These are phyloP conservation scores for Thraustochytrium sp. DNA, from an alignment of 352 stramenopile genomes.

Conservation along the genomic window DNA sequence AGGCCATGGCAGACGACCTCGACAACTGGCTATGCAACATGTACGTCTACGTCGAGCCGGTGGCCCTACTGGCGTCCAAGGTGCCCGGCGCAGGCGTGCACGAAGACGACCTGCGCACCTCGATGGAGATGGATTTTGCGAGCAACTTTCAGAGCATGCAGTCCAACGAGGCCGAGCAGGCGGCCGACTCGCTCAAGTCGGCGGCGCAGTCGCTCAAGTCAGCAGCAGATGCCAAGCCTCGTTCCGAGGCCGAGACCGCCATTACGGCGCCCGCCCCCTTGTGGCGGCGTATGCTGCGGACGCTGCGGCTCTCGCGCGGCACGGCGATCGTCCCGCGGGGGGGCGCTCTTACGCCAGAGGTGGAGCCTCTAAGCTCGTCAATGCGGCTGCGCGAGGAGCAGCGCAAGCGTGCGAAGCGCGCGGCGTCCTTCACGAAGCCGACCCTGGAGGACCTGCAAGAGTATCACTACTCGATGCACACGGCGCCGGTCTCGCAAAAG, in stretches of 20 bases:
- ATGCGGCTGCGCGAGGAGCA: background rate
- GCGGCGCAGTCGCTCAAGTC: too few relatives aligned
- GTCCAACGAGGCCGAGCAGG: background rate
- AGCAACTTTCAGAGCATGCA: background rate
- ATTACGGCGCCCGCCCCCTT: too few relatives aligned
- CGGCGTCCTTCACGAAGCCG: conserved; percentile 7
- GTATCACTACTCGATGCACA: background rate
- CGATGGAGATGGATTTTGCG: background rate
- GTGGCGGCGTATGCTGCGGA: too few relatives aligned
- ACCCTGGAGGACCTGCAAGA: background rate
- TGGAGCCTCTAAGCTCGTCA: too few relatives aligned
- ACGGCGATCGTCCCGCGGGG: too few relatives aligned
- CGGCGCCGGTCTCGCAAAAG: background rate
- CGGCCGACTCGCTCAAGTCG: too few relatives aligned
- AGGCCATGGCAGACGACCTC: background rate
- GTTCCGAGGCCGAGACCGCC: too few relatives aligned
- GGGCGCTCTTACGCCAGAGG: too few relatives aligned
- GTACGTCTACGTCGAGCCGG: conserved; percentile 22
- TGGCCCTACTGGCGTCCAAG: background rate
- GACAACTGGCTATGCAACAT: conserved; percentile 26
- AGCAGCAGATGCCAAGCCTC: too few relatives aligned
- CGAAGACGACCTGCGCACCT: background rate
- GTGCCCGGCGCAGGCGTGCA: background rate
- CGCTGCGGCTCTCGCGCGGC: too few relatives aligned
- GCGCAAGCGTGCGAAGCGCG: background rate